Percentiles rank a stretch among this genome's conserved stretches.
phyloP scores from a whole-genome alignment of 2,329 filamentous ascomycete species.

The Pseudofabraea citricarpa region DNA sequence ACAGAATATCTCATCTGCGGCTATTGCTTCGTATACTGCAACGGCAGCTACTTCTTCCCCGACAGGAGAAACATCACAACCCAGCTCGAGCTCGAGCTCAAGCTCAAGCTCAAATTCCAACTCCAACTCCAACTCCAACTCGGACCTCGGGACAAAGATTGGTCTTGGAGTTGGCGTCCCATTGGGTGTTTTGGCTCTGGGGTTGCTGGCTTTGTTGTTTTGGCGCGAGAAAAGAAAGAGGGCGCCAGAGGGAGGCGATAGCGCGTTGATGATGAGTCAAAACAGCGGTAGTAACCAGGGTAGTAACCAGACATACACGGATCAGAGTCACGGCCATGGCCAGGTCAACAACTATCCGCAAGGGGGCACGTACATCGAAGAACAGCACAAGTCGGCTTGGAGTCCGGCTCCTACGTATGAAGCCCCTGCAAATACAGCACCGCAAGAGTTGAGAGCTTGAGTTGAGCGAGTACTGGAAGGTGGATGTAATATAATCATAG shows the following conservation, averaged over 20 bases:
- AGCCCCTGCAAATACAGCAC: not conserved
- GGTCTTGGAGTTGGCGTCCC: constrained; percentile 14
- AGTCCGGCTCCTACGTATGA: constrained; percentile 7
- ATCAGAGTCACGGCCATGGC: not conserved
- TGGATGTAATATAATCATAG: no score
- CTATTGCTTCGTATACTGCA: constrained; percentile 1
- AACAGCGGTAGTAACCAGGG: not conserved
- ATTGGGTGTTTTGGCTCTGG: constrained; percentile 11
- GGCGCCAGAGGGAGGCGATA: not conserved
- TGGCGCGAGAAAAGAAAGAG: constrained; percentile 10
- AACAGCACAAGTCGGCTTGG: constrained; percentile 2
- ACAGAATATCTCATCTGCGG: constrained; percentile 2
- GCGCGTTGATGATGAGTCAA: not conserved
- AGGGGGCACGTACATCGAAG: not conserved
- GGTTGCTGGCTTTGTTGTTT: constrained; percentile 11
- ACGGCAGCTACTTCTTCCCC: not conserved
- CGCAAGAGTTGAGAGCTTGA: not conserved
- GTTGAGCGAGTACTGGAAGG: no score
- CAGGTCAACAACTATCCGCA: not conserved
- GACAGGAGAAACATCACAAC: not conserved
- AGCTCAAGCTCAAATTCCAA: not conserved
- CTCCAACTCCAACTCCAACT: not conserved
- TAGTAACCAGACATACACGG: not conserved
- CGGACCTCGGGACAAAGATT: constrained; percentile 12
- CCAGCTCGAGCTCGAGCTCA: not conserved